Percentiles rank a stretch among this genome's conserved stretches.
phyloP scores from a whole-genome alignment of 768 basidiomycete genomes.

The Hypholoma fasciculare region DNA sequence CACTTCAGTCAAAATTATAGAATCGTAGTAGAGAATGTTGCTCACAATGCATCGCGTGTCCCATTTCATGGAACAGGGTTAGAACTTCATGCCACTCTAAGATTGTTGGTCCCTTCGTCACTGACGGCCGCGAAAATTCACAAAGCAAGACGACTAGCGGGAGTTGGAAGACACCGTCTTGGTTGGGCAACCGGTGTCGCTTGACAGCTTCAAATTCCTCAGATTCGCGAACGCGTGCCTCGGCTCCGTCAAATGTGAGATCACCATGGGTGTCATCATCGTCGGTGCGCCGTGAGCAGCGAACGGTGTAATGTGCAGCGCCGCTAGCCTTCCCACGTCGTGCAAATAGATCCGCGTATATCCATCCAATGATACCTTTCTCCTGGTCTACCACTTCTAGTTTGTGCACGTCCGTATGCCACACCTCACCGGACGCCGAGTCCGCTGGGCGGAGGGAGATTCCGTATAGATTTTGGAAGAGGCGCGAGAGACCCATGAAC shows the following conservation, averaged over 20 bases:
- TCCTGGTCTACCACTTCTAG: conserved; percentile 91
- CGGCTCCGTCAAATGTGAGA: conserved; percentile 38
- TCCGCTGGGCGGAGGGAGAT: conserved; percentile 75
- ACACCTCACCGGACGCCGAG: conserved; percentile 76
- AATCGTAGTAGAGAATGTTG: conserved; percentile 13
- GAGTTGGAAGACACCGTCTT: conserved; percentile 77
- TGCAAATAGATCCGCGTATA: conserved; percentile 91
- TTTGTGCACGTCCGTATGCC: conserved; percentile 88
- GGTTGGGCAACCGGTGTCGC: conserved; percentile 56
- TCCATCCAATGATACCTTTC: conserved; percentile 86
- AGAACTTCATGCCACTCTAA: conserved; percentile 92
- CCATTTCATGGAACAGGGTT: conserved; percentile 98
- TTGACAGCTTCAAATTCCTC: conserved; percentile 65
- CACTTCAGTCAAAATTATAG: background rate
- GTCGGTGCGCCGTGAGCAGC: conserved; percentile 90
- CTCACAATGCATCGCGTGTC: conserved; percentile 99
- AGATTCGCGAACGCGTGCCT: conserved; percentile 46
- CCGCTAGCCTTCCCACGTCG: conserved; percentile 84
- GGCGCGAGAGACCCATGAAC: conserved; percentile 86
- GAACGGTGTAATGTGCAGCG: conserved; percentile 96
- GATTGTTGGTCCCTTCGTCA: conserved; percentile 64
- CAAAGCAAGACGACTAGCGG: conserved; percentile 91
- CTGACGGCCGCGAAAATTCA: conserved; percentile 72
- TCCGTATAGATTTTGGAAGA: conserved; percentile 88
- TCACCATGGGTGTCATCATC: conserved; percentile 84